Evolutionary conservation across 106 monocot genomes (phyloP).

Genomic region (Dendrobium officinale): DNA sequence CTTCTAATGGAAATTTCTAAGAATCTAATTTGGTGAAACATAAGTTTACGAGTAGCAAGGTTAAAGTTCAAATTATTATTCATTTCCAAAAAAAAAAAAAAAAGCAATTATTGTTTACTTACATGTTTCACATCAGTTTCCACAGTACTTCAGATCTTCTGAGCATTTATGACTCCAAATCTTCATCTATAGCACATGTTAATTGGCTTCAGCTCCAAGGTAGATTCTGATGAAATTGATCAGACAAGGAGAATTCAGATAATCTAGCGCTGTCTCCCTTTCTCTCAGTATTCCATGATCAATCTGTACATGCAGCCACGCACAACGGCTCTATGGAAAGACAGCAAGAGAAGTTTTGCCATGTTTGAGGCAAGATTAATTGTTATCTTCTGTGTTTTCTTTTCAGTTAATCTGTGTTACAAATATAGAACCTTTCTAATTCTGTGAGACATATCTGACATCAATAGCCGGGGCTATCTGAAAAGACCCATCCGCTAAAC

Average conservation of each 20-base stretch:
- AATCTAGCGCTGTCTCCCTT: background rate
- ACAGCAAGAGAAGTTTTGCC: background rate
- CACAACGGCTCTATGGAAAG: background rate
- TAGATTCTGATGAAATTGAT: slow-evolving; percentile 2
- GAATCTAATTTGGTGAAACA: too few relatives aligned
- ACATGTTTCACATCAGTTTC: background rate
- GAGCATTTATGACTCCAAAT: background rate
- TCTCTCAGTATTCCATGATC: background rate
- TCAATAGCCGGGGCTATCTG: background rate
- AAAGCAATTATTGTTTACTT: too few relatives aligned
- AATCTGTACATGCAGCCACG: background rate
- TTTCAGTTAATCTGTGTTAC: background rate
- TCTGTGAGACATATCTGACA: background rate
- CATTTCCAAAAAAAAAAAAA: too few relatives aligned
- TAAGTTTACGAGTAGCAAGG: too few relatives aligned
- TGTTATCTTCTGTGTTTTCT: background rate
- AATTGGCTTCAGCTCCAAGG: background rate
- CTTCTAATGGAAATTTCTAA: too few relatives aligned
- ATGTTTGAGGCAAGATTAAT: background rate
- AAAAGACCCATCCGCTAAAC: background rate
- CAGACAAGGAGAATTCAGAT: background rate
- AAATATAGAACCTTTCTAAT: background rate
- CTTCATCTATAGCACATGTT: background rate
- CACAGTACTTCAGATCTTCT: background rate
- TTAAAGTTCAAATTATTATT: too few relatives aligned